phyloP scores from a whole-genome alignment of 305 asterid species.

The Fraxinus angustifolia region DNA sequence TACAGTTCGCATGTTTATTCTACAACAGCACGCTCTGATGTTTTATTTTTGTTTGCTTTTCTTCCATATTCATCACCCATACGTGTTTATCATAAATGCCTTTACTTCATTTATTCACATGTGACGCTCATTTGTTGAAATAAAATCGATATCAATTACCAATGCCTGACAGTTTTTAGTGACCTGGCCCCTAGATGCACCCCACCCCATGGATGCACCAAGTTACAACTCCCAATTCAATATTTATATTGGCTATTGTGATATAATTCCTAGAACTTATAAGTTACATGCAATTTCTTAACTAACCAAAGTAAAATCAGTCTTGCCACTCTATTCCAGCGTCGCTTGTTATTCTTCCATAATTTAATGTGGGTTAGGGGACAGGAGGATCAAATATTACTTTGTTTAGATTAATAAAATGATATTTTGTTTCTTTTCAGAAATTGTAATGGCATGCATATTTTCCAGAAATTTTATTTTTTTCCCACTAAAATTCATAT shows the following conservation, averaged over 20 bases:
- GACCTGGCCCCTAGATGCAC: neutral
- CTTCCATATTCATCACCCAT: neutral
- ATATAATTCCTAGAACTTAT: constrained; percentile 10
- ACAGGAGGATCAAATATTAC: neutral
- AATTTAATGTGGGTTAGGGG: neutral
- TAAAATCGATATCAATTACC: neutral
- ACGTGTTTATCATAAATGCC: neutral
- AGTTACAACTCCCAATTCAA: neutral
- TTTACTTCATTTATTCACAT: neutral
- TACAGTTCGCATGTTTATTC: neutral
- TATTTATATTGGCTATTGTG: neutral
- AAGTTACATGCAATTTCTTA: constrained; percentile 3
- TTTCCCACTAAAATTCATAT: constrained; percentile 1
- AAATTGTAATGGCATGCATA: constrained; percentile 11
- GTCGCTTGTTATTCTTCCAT: neutral
- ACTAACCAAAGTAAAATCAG: neutral
- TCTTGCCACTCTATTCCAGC: neutral
- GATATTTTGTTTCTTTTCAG: neutral
- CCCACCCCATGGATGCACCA: neutral
- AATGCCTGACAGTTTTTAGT: neutral
- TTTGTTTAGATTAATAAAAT: constrained; percentile 1
- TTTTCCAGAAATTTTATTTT: neutral
- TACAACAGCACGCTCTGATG: neutral
- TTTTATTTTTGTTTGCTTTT: neutral
- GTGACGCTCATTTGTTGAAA: neutral